Evolutionary conservation across 2,329 filamentous ascomycete species (phyloP).

Genomic region (Xylariaceae sp.): DNA sequence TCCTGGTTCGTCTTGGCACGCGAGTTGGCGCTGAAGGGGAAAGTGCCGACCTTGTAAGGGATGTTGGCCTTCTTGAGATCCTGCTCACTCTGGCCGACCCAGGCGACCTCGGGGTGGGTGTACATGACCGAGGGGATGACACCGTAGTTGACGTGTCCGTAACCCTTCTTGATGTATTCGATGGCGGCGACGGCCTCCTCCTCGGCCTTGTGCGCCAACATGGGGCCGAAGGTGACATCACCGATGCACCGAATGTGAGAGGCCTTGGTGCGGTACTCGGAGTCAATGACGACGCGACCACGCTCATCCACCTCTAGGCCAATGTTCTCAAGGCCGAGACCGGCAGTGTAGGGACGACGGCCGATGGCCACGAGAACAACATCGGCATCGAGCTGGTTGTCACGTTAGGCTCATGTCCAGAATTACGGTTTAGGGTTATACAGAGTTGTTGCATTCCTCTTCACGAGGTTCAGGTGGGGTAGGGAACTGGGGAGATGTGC

Average conservation of each 20-base stretch:
- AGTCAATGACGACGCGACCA: conserved; percentile 93
- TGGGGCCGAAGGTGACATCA: conserved; percentile 94
- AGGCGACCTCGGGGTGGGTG: conserved; percentile 96
- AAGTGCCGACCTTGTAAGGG: conserved; percentile 88
- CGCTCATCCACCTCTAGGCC: conserved; percentile 89
- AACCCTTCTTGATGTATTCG: conserved; percentile 96
- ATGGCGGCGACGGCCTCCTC: conserved; percentile 93
- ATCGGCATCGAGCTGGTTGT: conserved; percentile 75
- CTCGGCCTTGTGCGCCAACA: conserved; percentile 99
- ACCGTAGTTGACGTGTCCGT: conserved; percentile 98
- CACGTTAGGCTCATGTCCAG: not conserved
- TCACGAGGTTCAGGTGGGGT: not conserved
- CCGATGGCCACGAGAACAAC: conserved; percentile 96
- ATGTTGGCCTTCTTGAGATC: conserved; percentile 87
- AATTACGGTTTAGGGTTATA: no score
- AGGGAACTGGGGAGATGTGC: conserved; percentile 29
- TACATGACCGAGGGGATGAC: conserved; percentile 99
- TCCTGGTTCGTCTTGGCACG: conserved; percentile 98
- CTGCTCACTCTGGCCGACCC: conserved; percentile 97
- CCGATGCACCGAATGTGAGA: conserved; percentile 96
- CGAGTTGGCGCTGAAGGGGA: conserved; percentile 98
- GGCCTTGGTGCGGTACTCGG: conserved; percentile 96
- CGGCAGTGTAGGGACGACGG: conserved; percentile 87
- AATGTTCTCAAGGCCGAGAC: conserved; percentile 89
- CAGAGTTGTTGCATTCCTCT: no score